These are phyloP conservation scores for Fusarium nodosum DNA, from an alignment of 2,329 filamentous ascomycete genomes.

Conservation along the genomic window DNA sequence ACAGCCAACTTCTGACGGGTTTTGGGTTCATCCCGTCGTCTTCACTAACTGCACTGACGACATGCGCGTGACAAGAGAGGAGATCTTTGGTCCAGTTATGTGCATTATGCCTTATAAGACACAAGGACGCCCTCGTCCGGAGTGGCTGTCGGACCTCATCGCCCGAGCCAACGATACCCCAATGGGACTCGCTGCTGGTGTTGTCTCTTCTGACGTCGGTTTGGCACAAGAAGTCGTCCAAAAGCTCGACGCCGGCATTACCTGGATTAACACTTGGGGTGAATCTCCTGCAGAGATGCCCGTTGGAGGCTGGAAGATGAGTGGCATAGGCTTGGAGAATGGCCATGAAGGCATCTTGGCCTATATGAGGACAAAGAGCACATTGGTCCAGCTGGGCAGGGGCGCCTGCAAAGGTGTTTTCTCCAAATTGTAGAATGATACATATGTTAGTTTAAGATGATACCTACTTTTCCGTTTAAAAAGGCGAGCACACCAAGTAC, in stretches of 20 bases:
- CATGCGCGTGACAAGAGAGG: slow-evolving; percentile 84
- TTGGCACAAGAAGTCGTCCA: slow-evolving; percentile 78
- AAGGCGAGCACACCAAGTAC: neutral
- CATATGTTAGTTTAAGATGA: neutral
- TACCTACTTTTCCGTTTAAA: neutral
- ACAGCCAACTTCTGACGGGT: slow-evolving; percentile 72
- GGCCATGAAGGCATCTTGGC: slow-evolving; percentile 82
- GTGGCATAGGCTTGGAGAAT: slow-evolving; percentile 89
- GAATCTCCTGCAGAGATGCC: slow-evolving; percentile 93
- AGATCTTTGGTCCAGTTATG: slow-evolving; percentile 93
- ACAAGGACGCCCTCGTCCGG: slow-evolving; percentile 45
- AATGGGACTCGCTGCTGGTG: slow-evolving; percentile 84
- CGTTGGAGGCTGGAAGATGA: slow-evolving; percentile 92
- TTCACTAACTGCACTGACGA: slow-evolving; percentile 87
- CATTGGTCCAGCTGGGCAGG: slow-evolving; percentile 81
- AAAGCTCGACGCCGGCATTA: slow-evolving; percentile 84
- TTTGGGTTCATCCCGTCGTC: slow-evolving; percentile 86
- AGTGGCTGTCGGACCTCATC: slow-evolving; percentile 75
- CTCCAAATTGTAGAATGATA: slow-evolving; percentile 68
- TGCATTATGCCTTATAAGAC: slow-evolving; percentile 80
- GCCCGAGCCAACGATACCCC: slow-evolving; percentile 80
- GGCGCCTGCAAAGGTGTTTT: slow-evolving; percentile 77
- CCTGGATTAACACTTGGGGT: slow-evolving; percentile 96
- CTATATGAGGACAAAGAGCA: slow-evolving; percentile 90
- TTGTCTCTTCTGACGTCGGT: slow-evolving; percentile 83